phyloP scores from a whole-genome alignment of 2,329 filamentous ascomycete genomes.

The Biscogniauxia mediterranea region DNA sequence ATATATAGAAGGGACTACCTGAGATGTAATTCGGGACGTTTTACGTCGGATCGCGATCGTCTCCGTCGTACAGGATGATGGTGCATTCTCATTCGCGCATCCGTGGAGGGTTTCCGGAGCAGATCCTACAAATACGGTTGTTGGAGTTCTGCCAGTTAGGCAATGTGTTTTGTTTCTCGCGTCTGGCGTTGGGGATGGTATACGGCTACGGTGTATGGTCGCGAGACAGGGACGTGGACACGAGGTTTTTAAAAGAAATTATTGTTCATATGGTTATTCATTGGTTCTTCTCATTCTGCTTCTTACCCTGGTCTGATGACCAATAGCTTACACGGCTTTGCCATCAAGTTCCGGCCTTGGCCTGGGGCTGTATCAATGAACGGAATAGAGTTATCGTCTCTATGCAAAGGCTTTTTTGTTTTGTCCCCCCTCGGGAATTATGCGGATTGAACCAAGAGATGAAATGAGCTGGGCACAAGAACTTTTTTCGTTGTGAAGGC shows the following conservation, averaged over 20 bases:
- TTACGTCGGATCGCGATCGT: constrained; percentile 5
- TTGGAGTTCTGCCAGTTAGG: constrained; percentile 6
- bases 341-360: background rate
- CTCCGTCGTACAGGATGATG: background rate
- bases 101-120: constrained; percentile 1
- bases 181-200: background rate
- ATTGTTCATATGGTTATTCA: background rate
- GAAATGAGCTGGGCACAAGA: too few relatives aligned
- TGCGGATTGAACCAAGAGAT: too few relatives aligned
- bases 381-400: background rate
- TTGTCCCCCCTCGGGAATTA: too few relatives aligned
- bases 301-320: background rate
- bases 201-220: background rate
- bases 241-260: background rate
- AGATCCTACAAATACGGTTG: constrained; percentile 3
- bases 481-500: too few relatives aligned
- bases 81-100: constrained; percentile 1
- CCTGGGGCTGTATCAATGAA: background rate
- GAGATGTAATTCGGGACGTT: constrained; percentile 2
- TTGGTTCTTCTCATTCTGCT: background rate
- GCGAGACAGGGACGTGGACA: background rate
- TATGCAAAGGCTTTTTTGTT: background rate
- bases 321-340: background rate
- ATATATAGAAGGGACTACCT: constrained; percentile 29
- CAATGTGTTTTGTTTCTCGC: constrained; percentile 1